A percentile compares a stretch with the other conserved stretches of the same genome.
Conservation (phyloP, 2,329 filamentous ascomycete genomes). For the Orbilia quercus region DNA sequence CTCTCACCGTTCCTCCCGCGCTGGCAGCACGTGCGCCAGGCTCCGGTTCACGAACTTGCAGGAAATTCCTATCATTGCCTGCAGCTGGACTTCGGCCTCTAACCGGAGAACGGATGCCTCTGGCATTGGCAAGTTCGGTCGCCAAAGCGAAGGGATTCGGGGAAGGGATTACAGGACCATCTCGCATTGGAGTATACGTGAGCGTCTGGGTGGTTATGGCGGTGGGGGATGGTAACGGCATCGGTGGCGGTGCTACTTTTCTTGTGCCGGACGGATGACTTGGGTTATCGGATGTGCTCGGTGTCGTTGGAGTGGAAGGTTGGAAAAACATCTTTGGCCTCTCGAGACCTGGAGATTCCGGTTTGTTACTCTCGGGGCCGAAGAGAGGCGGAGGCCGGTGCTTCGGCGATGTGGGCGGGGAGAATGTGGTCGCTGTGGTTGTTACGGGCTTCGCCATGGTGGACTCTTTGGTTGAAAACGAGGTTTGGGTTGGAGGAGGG, state of each 20-base stretch:
- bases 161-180: conserved; percentile 45
- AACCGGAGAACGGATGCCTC: conserved; percentile 56
- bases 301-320: conserved; percentile 53
- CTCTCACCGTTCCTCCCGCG: conserved; percentile 50
- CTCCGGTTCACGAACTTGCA: conserved; percentile 53
- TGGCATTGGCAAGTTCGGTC: conserved; percentile 51
- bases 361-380: conserved; percentile 40
- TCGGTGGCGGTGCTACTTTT: conserved; percentile 50
- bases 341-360: conserved; percentile 43
- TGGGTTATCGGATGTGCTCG: conserved; percentile 52
- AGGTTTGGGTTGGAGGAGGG: conserved; percentile 55
- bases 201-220: conserved; percentile 51
- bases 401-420: conserved; percentile 53
- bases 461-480: conserved; percentile 50
- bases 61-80: conserved; percentile 52
- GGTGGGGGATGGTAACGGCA: conserved; percentile 50
- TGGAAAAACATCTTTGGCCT: conserved; percentile 56
- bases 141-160: conserved; percentile 55
- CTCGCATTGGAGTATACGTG: conserved; percentile 45
- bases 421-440: conserved; percentile 49
- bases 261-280: conserved; percentile 49
- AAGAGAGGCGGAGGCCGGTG: conserved; percentile 54
- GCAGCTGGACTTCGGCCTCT: conserved; percentile 54
- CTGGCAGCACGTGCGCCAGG: conserved; percentile 48
- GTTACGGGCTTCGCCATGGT: conserved; percentile 53